Evolutionary conservation across 305 asterid genomes (phyloP), one percentile per base, ranked within the genome.

Genomic region (Fraxinus greggii): DNA sequence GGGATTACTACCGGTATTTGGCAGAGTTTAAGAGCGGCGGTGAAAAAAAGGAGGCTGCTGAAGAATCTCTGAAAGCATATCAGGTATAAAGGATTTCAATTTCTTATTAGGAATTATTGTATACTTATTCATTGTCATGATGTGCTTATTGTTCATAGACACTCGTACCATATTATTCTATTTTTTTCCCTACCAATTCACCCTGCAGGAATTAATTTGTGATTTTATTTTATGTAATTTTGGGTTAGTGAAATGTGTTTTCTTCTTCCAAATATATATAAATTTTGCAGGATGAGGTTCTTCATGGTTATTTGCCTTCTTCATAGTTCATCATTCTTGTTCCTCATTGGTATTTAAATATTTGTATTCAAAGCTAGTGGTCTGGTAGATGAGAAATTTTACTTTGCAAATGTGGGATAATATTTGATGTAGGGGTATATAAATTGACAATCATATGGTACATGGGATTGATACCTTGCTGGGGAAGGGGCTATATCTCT

Each of bases 11-110:
- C 81, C 86, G 90, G 28, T 89, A 89, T 80, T 85, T 87, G 32
- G 91, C 91, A 23, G 91, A 89, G 87, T 87, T 89, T 72, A 87
- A 89, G 88, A 80, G 84, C 38, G 90, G 84, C 38, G 75, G 79
- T 80, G 90, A 85, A 28, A 89, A 82, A 78, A 89, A 87, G 80
- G 91, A 87, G 72, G 89, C 89, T 2, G 85, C 89, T 75, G 91
- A 89, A 33, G 89, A 81, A 74, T 87, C 91, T 32, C 54, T 89
- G 35, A 85, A 89, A 81, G 87, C 88, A 69, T 89, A 87, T 3
- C 86, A 87, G 90, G 91, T 77, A 84, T 56, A n/a, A 56, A n/a
- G 72, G 83, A 15, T 75, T 42, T 1, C 56, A 40, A 40, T 33
- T 86, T 33, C 31, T 81, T 26, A 1, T 17, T 56, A 56, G 67